Conservation (phyloP, 192 early-diverging fungal genomes). For the Backusella westeae region DNA sequence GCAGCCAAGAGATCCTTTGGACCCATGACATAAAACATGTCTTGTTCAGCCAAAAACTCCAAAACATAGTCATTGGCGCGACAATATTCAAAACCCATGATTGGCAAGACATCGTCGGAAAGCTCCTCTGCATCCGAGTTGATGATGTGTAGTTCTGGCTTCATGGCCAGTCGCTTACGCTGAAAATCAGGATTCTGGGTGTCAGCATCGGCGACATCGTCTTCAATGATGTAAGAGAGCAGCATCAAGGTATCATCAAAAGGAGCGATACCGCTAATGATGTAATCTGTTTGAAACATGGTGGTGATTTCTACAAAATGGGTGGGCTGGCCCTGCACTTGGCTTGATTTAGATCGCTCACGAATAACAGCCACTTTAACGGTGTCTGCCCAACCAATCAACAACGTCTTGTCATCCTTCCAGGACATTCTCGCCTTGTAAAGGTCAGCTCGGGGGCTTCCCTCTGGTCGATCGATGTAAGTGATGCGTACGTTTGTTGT, state of each 20-base stretch:
- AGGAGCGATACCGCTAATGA: slow-evolving; percentile 87
- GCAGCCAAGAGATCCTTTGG: slow-evolving; percentile 95
- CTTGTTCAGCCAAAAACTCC: slow-evolving; percentile 64
- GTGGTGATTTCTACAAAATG: slow-evolving; percentile 59
- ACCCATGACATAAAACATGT: slow-evolving; percentile 88
- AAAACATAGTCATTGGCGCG: slow-evolving; percentile 95
- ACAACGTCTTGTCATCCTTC: slow-evolving; percentile 71
- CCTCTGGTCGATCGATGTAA: slow-evolving; percentile 75
- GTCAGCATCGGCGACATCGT: slow-evolving; percentile 52
- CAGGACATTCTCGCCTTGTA: slow-evolving; percentile 86
- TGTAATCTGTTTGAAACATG: slow-evolving; percentile 76
- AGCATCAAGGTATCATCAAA: slow-evolving; percentile 69
- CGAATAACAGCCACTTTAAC: slow-evolving; percentile 84
- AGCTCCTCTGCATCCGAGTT: slow-evolving; percentile 78
- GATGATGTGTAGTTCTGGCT: slow-evolving; percentile 92
- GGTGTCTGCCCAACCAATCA: slow-evolving; percentile 94
- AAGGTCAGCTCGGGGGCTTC: slow-evolving; percentile 77
- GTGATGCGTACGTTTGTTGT: slow-evolving; percentile 70
- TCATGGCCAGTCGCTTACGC: slow-evolving; percentile 49
- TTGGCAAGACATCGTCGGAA: slow-evolving; percentile 83
- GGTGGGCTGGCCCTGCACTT: slow-evolving; percentile 41
- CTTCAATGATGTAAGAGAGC: slow-evolving; percentile 63
- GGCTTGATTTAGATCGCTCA: slow-evolving; percentile 35
- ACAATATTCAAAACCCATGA: slow-evolving; percentile 83
- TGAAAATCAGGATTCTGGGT: slow-evolving; percentile 11